Percentiles rank a stretch among this genome's conserved stretches.
phyloP scores from a whole-genome alignment of 1,284 basidiomycete genomes.

The Sporisorium iseilematis-ciliati region DNA sequence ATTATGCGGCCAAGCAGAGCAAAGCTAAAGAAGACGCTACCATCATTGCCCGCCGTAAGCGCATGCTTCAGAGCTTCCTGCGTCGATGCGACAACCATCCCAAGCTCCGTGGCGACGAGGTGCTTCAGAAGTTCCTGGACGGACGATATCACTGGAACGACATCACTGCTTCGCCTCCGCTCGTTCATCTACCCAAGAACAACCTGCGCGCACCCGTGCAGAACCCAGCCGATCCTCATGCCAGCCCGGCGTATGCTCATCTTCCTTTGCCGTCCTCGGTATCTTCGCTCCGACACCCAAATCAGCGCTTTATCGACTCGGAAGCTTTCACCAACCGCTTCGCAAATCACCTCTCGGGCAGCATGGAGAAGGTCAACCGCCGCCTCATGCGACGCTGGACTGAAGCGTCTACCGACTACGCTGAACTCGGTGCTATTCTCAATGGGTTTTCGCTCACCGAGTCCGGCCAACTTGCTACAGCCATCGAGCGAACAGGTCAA shows the following conservation, averaged over 20 bases:
- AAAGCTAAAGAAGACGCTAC: slow-evolving; percentile 96
- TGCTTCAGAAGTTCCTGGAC: slow-evolving; percentile 94
- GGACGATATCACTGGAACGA: slow-evolving; percentile 88
- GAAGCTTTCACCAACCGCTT: slow-evolving; percentile 98
- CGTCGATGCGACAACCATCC: slow-evolving; percentile 90
- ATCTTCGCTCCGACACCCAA: slow-evolving; percentile 54
- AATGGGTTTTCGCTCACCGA: slow-evolving; percentile 96
- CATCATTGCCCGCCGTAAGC: slow-evolving; percentile 89
- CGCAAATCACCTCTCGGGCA: slow-evolving; percentile 86
- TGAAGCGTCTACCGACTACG: slow-evolving; percentile 89
- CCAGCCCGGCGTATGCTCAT: slow-evolving; percentile 81
- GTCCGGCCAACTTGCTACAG: slow-evolving; percentile 77
- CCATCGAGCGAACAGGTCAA: slow-evolving; percentile 92
- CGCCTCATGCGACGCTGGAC: slow-evolving; percentile 92
- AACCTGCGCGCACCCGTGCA: slow-evolving; percentile 94
- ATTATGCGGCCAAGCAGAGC: slow-evolving; percentile 96
- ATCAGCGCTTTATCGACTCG: slow-evolving; percentile 86
- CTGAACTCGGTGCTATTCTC: slow-evolving; percentile 92
- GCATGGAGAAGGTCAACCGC: slow-evolving; percentile 95
- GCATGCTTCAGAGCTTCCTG: slow-evolving; percentile 95
- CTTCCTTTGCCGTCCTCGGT: slow-evolving; percentile 83
- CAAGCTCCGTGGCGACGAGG: slow-evolving; percentile 90
- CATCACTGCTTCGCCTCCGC: slow-evolving; percentile 75
- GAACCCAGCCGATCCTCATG: slow-evolving; percentile 85
- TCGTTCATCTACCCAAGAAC: slow-evolving; percentile 92